Conservation (phyloP, 768 basidiomycete species). For the Tephrocybe rancida region DNA sequence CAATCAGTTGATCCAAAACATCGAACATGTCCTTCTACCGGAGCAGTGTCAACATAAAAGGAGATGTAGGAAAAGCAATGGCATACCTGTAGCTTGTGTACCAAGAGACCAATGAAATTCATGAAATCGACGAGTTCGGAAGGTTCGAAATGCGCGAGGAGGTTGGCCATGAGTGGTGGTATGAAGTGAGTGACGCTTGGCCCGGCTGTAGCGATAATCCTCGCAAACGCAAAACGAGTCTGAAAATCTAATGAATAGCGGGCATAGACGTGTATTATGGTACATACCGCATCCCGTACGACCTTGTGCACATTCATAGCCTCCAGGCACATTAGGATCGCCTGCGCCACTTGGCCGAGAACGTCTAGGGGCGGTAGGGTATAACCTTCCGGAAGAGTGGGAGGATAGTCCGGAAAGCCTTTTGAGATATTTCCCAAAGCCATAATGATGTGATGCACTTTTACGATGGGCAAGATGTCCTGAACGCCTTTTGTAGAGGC, state of each 20-base stretch:
- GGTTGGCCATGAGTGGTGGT: slow-evolving; percentile 84
- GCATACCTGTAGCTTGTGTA: slow-evolving; percentile 86
- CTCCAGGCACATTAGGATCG: slow-evolving; percentile 84
- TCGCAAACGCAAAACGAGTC: slow-evolving; percentile 93
- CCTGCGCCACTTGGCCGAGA: slow-evolving; percentile 85
- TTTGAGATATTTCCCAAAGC: slow-evolving; percentile 94
- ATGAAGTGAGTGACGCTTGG: slow-evolving; percentile 85
- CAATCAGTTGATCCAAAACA: slow-evolving; percentile 88
- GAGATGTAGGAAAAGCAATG: slow-evolving; percentile 3
- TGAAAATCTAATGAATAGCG: slow-evolving; percentile 30
- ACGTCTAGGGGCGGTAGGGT: slow-evolving; percentile 73
- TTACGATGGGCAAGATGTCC: slow-evolving; percentile 79
- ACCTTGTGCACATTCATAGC: slow-evolving; percentile 86
- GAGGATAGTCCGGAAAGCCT: slow-evolving; percentile 93
- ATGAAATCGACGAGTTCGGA: slow-evolving; percentile 94
- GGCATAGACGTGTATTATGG: background rate
- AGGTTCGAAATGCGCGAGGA: slow-evolving; percentile 91
- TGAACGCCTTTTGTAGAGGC: slow-evolving; percentile 56
- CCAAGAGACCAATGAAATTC: slow-evolving; percentile 89
- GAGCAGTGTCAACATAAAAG: background rate
- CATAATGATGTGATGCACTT: slow-evolving; percentile 92
- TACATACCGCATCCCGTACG: slow-evolving; percentile 88
- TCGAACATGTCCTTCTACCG: slow-evolving; percentile 79
- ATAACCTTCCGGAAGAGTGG: slow-evolving; percentile 64
- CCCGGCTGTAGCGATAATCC: slow-evolving; percentile 83